A percentile compares a stretch with the other conserved stretches of the same genome.
Evolutionary conservation across 768 basidiomycete genomes (phyloP).

Genomic region (Kwoniella mangroviensis): DNA sequence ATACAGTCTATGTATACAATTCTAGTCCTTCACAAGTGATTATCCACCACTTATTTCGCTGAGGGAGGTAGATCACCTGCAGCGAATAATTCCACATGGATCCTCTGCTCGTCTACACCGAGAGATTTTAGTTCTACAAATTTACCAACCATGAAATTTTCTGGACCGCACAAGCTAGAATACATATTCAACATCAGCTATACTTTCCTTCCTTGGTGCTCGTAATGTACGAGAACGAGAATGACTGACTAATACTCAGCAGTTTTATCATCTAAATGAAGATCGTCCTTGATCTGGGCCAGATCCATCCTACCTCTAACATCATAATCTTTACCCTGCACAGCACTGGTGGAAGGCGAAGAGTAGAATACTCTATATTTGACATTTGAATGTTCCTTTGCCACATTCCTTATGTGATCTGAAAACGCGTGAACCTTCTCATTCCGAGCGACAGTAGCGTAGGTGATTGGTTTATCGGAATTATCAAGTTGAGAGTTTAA

Average conservation of each 20-base stretch:
- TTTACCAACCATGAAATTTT: constrained; percentile 29
- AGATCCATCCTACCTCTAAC: constrained; percentile 24
- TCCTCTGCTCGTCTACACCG: constrained; percentile 20
- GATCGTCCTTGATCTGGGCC: constrained; percentile 11
- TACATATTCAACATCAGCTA: neutral
- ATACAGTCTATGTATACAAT: no score
- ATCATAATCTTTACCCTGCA: constrained; percentile 23
- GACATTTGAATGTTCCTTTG: constrained; percentile 18
- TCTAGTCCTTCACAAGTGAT: no score
- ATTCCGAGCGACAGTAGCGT: constrained; percentile 21
- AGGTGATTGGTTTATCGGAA: constrained; percentile 23
- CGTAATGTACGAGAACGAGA: neutral
- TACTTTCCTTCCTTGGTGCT: neutral
- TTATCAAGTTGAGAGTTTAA: constrained; percentile 31
- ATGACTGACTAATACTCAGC: constrained; percentile 31
- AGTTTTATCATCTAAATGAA: constrained; percentile 17
- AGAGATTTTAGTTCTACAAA: constrained; percentile 11
- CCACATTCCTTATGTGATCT: constrained; percentile 15
- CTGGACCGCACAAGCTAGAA: constrained; percentile 32
- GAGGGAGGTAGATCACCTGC: constrained; percentile 14
- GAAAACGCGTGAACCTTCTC: constrained; percentile 24
- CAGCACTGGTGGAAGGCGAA: constrained; percentile 1
- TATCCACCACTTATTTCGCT: neutral
- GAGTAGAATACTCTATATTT: constrained; percentile 23
- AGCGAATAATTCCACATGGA: constrained; percentile 27